Evolutionary conservation across 176 grass and related monocot genomes (phyloP).

Genomic region (Aegilops longissima): DNA sequence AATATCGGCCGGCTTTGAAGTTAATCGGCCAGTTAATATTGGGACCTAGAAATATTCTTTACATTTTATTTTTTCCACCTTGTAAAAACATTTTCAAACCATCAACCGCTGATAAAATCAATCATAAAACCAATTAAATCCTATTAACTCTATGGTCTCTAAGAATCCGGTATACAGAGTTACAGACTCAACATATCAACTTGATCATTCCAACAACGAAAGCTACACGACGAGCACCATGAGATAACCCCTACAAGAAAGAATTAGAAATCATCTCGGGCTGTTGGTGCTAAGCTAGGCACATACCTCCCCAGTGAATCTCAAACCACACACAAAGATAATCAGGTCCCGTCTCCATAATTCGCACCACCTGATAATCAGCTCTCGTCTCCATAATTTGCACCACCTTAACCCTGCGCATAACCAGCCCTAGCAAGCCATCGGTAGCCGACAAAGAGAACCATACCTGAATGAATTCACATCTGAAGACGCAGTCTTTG

Average conservation of each 20-base stretch:
- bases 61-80: background rate
- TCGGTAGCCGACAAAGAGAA: background rate
- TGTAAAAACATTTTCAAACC: background rate
- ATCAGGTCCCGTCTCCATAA: background rate
- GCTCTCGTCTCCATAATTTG: background rate
- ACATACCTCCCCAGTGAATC: background rate
- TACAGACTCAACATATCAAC: background rate
- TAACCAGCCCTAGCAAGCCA: background rate
- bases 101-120: background rate
- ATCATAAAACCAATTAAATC: slow-evolving; percentile 3
- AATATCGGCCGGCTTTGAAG: no score
- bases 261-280: background rate
- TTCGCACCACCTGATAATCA: background rate
- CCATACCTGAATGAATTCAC: slow-evolving; percentile 24
- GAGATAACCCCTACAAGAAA: background rate
- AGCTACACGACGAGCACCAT: background rate
- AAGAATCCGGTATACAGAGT: background rate
- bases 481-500: slow-evolving; percentile 27
- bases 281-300: background rate
- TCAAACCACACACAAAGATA: background rate
- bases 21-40: background rate
- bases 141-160: background rate
- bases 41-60: background rate
- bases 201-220: background rate
- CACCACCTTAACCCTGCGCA: background rate